A percentile compares a stretch with the other conserved stretches of the same genome.
Conservation (phyloP, 805 yeast genomes). For the Ogataea polymorpha region DNA sequence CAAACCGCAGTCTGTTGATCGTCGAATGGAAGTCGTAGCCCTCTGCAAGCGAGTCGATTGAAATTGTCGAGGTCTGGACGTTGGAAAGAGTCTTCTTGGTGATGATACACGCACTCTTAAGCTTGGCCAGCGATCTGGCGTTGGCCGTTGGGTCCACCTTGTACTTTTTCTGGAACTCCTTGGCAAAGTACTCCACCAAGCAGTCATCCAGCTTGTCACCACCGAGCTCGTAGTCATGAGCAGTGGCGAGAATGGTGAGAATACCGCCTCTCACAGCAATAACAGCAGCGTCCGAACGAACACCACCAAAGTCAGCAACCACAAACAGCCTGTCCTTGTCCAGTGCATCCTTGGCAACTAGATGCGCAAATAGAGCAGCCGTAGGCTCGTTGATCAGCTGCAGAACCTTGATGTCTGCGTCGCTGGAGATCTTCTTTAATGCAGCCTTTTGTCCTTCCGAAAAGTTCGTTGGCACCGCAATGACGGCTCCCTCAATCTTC, state of each 20-base stretch:
- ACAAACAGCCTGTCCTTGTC: conserved; percentile 72
- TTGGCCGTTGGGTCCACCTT: conserved; percentile 75
- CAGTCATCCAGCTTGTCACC: conserved; percentile 84
- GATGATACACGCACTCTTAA: conserved; percentile 74
- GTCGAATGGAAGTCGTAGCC: conserved; percentile 92
- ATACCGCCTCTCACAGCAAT: conserved; percentile 92
- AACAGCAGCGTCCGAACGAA: conserved; percentile 93
- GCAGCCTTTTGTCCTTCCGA: conserved; percentile 67
- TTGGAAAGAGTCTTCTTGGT: conserved; percentile 91
- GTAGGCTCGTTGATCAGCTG: conserved; percentile 92
- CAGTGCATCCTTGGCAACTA: conserved; percentile 47
- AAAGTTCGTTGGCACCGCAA: conserved; percentile 90
- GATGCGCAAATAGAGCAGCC: conserved; percentile 85
- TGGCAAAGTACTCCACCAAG: conserved; percentile 79
- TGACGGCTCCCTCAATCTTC: conserved; percentile 73
- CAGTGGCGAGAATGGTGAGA: conserved; percentile 81
- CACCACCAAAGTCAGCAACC: conserved; percentile 96
- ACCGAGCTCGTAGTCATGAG: conserved; percentile 78
- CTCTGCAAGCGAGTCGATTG: conserved; percentile 91
- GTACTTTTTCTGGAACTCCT: conserved; percentile 89
- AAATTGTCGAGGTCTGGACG: conserved; percentile 82
- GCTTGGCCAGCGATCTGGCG: conserved; percentile 84
- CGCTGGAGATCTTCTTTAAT: conserved; percentile 56
- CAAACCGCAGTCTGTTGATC: conserved; percentile 91
- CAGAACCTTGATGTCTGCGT: conserved; percentile 74